Conservation (phyloP, 2,329 filamentous ascomycete genomes). For the Penicillium sp. region DNA sequence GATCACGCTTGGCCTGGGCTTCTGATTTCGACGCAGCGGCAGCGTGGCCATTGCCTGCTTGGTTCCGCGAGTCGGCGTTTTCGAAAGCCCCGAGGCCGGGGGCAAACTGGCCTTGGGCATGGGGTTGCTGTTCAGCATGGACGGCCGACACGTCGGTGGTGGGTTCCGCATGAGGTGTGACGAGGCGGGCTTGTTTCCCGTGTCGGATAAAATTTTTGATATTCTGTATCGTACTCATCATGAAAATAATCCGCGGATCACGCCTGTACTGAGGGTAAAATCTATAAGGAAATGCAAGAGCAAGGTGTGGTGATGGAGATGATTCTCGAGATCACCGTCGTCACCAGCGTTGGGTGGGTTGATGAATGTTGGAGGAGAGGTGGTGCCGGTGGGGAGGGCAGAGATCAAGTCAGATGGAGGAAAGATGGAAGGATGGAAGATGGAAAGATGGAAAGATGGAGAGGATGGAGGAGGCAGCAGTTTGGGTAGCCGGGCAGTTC, state of each 20-base stretch:
- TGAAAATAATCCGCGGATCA: slow-evolving; percentile 6
- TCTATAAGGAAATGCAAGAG: too few species aligned
- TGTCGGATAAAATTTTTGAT: slow-evolving; percentile 98
- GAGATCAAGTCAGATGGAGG: not conserved
- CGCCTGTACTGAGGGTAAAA: too few species aligned
- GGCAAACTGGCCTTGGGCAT: slow-evolving; percentile 43
- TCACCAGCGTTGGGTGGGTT: too few species aligned
- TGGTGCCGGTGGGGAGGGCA: too few species aligned
- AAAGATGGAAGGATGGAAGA: slow-evolving; percentile 2
- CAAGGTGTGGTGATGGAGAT: too few species aligned
- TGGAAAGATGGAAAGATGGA: slow-evolving; percentile 3
- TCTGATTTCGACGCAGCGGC: slow-evolving; percentile 59
- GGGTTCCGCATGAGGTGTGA: slow-evolving; percentile 55
- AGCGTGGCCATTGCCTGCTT: slow-evolving; percentile 53
- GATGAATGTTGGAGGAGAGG: too few species aligned
- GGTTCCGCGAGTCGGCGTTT: slow-evolving; percentile 48
- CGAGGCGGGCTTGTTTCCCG: slow-evolving; percentile 83
- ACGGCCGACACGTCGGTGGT: slow-evolving; percentile 59
- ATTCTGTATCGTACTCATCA: slow-evolving; percentile 76
- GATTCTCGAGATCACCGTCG: too few species aligned
- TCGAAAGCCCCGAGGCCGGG: slow-evolving; percentile 56
- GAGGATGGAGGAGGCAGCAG: not conserved
- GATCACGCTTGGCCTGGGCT: slow-evolving; percentile 51
- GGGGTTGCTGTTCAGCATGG: slow-evolving; percentile 57
- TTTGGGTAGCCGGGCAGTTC: slow-evolving; percentile 2